Evolutionary conservation across 2,329 filamentous ascomycete genomes (phyloP), one percentile per base, ranked within the genome.

Genomic region (Epichloe amarillans): DNA sequence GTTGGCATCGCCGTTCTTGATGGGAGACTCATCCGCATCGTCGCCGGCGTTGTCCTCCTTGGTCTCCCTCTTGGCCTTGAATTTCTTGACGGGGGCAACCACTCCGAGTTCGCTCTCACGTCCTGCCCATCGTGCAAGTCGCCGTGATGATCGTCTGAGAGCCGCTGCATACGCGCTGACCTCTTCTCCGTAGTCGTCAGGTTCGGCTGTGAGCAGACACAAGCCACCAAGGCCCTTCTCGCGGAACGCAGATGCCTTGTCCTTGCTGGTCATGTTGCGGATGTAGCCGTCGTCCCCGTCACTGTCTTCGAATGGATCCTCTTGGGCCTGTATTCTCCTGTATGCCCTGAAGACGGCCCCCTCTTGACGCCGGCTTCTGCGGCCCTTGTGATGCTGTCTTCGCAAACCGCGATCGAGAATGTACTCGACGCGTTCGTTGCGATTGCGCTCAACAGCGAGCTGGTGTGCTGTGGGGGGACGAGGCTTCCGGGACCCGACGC

Each of bases 401-500:
- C 84, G 79, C 36, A 91, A 70, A 33, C 84, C 83, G n/a, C 83
- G 80, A 57, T 88, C 83, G 15, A 93, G 76, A 48, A 88, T 86
- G 59, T 89, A 84, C 60, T 89, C 84, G n/a, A 91, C 86, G 5
- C 86, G 81, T 60, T 87, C 80, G 54, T 80, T 84, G 17, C 87
- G 76, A 64, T 90, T 89, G 50, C 83, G 78, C 64, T 89, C 86
- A 1, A 93, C 84, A 0, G 86, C 86, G 39, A 89, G 72, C 66
- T 93, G 87, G 65, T 93, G 87, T 37, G 86, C 84, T 0, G 87
- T 93, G 0, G 88, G 79, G 3, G 86, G 86, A 1, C 87, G 77
- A 8, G 83, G 81, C 61, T 88, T 83, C 52, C 79, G 71, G 19
- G 73, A 71, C 38, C 74, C 69, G n/a, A 77, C 72, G 14, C 73